These are phyloP conservation scores for Ochromonadaceae sp. DNA, from an alignment of 352 stramenopile genomes.

Conservation along the genomic window DNA sequence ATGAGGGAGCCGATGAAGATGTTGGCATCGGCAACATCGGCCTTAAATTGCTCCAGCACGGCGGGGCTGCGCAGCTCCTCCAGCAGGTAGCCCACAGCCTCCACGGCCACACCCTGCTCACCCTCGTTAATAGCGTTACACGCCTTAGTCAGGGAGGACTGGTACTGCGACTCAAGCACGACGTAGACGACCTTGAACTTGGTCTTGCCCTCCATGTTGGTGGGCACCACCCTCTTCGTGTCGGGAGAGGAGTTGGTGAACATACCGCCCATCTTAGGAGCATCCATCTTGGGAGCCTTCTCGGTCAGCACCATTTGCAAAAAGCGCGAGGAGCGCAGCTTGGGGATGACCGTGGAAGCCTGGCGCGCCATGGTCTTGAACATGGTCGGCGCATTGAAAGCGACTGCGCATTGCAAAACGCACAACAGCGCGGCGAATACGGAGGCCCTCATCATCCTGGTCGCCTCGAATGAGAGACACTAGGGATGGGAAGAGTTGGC, in stretches of 20 bases:
- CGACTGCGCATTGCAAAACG: no score
- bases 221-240: conserved; percentile 45
- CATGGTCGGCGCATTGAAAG: no score
- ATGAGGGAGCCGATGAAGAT: conserved; percentile 67
- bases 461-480: no score
- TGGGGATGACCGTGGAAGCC: no score
- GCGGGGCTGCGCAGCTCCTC: conserved; percentile 48
- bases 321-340: not conserved
- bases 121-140: conserved; percentile 60
- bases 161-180: conserved; percentile 64
- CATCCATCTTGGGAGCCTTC: not conserved
- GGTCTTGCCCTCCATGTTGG: conserved; percentile 36
- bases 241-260: conserved; percentile 58
- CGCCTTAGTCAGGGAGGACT: conserved; percentile 54
- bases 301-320: not conserved
- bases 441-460: no score
- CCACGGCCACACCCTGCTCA: conserved; percentile 55
- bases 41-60: conserved; percentile 49
- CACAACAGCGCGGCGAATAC: no score
- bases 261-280: conserved; percentile 32
- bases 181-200: conserved; percentile 69
- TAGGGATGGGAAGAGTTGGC: no score
- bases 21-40: conserved; percentile 55
- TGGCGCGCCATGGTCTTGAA: no score
- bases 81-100: conserved; percentile 62